Evolutionary conservation across 768 basidiomycete species (phyloP).

Genomic region (Calocybe gangraenosa): DNA sequence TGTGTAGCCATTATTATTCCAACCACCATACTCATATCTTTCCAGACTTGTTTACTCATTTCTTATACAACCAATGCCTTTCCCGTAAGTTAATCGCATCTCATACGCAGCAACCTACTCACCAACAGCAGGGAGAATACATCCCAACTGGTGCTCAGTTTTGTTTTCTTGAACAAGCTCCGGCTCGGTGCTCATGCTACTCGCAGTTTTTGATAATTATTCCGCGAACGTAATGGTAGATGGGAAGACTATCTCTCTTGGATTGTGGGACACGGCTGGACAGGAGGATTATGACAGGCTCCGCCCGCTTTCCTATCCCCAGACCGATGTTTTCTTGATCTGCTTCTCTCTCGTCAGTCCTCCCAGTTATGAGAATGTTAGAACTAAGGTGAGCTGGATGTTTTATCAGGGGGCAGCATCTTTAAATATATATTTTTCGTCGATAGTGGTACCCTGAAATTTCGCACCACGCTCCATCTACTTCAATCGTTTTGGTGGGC

Average conservation of each 20-base stretch:
- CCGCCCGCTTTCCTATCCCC: constrained; percentile 96
- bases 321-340: constrained; percentile 98
- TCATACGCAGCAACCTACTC: constrained; percentile 13
- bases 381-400: constrained; percentile 73
- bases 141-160: constrained; percentile 76
- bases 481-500: constrained; percentile 90
- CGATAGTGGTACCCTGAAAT: constrained; percentile 97
- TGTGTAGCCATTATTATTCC: constrained; percentile 28
- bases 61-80: constrained; percentile 99
- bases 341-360: constrained; percentile 99
- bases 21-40: constrained; percentile 13
- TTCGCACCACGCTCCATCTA: constrained; percentile 93
- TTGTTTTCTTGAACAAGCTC: background rate
- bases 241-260: constrained; percentile 96
- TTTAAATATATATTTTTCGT: too few relatives aligned
- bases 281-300: constrained; percentile 99
- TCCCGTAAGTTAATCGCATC: constrained; percentile 55
- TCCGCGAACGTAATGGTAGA: constrained; percentile 99
- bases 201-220: constrained; percentile 94
- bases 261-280: constrained; percentile 99
- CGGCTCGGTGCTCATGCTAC: constrained; percentile 5
- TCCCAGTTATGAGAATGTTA: constrained; percentile 97
- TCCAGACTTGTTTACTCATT: constrained; percentile 95
- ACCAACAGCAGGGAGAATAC: constrained; percentile 75
- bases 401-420: too few relatives aligned